Evolutionary conservation across 345 rosid genomes (phyloP).

Genomic region (Erysimum cheiranthoides): DNA sequence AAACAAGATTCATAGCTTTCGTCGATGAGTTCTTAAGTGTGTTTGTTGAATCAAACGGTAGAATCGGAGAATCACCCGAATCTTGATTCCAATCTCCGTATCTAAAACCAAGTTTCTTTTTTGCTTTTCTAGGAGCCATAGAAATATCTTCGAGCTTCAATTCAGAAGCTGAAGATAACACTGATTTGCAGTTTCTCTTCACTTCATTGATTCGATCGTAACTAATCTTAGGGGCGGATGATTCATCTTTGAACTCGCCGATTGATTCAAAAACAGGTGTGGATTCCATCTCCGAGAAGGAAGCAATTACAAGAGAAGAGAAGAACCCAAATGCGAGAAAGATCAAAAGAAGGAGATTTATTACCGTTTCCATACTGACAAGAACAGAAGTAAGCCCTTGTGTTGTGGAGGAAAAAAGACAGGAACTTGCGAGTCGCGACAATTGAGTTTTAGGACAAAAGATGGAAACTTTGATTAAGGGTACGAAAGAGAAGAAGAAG

Average conservation of each 20-base stretch:
- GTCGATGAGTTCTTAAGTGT: background rate
- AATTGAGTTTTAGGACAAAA: slow-evolving; percentile 32
- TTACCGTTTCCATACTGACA: slow-evolving; percentile 39
- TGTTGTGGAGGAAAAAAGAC: slow-evolving; percentile 29
- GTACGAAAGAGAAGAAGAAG: slow-evolving; percentile 2
- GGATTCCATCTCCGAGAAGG: slow-evolving; percentile 20
- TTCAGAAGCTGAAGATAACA: slow-evolving; percentile 67
- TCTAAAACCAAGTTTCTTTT: slow-evolving; percentile 54
- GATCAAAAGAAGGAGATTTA: slow-evolving; percentile 32
- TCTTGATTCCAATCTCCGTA: slow-evolving; percentile 86
- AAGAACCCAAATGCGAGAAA: background rate
- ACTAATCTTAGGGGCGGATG: slow-evolving; percentile 49
- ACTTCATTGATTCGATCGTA: slow-evolving; percentile 73
- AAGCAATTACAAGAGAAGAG: slow-evolving; percentile 18
- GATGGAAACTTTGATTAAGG: slow-evolving; percentile 22
- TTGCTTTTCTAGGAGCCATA: slow-evolving; percentile 42
- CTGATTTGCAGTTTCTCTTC: slow-evolving; percentile 58
- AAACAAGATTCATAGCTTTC: slow-evolving; percentile 57
- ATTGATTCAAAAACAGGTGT: background rate
- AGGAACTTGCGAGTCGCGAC: slow-evolving; percentile 32
- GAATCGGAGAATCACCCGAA: slow-evolving; percentile 60
- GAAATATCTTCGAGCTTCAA: slow-evolving; percentile 47
- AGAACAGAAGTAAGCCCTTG: background rate
- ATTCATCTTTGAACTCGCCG: slow-evolving; percentile 33
- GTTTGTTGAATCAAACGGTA: slow-evolving; percentile 64